Base-by-base conservation (phyloP, 768 basidiomycete species). In the Boletus reticulatus region DNA sequence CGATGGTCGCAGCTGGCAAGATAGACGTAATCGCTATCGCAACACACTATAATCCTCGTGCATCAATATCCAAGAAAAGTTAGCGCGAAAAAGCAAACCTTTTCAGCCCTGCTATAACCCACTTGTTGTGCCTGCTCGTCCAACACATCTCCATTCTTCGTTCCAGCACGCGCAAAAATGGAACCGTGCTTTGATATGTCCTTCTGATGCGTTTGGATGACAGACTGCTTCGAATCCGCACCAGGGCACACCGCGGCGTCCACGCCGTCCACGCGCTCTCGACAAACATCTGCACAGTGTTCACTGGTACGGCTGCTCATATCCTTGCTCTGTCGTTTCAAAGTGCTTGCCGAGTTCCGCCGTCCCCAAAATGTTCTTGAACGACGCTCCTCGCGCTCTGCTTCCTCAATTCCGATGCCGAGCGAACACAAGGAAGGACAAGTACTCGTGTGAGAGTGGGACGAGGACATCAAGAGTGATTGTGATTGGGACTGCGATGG, bases 141-240 rank as follows among this genome's bases (percentile, higher is more conserved):
- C 17, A n/a, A 42, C 6, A 16, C 29, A 10, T 38, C 45, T 11
- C 38, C 43, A 6, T 59, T 52, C 62, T 63, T 70, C 67, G 72
- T 27, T 62, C 70, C 54, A 20, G 36, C 45, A 14, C 53, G 65
- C 16, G 45, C 56, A 38, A 68, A 55, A 14, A 58, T 6, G 4
- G 60, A 60, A 8, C 66, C 69, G 38, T 70, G 72, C 53, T 74
- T 73, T 44, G 67, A 68, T 4, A 65, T 63, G 4, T 73, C 68
- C 9, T 69, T 67, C 4, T 55, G 50, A 1, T 43, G 42, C 11
- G 29, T 16, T 12, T 31, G 42, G 7, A 19, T 14, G 16, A 2
- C 3, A 37, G 39, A 36, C 9, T 53, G 39, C 29, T 43, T 59
- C 17, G 38, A 52, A 45, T 42, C 44, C 4, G 6, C n/a, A 16